Percentiles rank a stretch among this genome's conserved stretches.
These are phyloP conservation scores for Ophiosphaerella narmari DNA, from an alignment of 2,329 filamentous ascomycete species.

Conservation along the genomic window DNA sequence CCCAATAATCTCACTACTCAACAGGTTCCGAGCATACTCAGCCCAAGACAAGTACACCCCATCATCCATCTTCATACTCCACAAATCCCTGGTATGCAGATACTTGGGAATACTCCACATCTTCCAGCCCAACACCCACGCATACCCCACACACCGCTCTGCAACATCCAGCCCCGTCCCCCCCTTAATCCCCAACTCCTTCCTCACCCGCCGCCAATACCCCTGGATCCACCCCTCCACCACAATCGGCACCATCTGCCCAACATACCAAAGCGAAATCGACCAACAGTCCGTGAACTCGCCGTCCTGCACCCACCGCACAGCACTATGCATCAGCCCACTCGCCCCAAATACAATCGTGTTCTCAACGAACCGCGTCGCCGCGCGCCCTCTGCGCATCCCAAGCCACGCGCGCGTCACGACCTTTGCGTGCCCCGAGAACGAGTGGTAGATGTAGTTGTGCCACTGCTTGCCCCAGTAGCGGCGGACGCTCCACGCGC, in stretches of 20 bases:
- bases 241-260: conserved; percentile 23
- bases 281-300: conserved; percentile 13
- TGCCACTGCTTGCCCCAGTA: conserved; percentile 31
- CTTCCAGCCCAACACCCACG: conserved; percentile 22
- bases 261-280: conserved; percentile 18
- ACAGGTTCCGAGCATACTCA: too few relatives aligned
- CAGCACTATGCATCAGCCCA: conserved; percentile 19
- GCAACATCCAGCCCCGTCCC: not conserved
- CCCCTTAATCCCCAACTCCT: conserved; percentile 2
- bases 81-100: conserved; percentile 9
- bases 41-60: too few relatives aligned
- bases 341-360: conserved; percentile 19
- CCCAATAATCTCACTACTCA: too few relatives aligned
- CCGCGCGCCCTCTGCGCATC: not conserved
- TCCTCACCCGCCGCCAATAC: conserved; percentile 6
- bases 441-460: conserved; percentile 20
- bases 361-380: conserved; percentile 22
- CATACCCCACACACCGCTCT: conserved; percentile 18
- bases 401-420: conserved; percentile 16
- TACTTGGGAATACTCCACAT: conserved; percentile 24
- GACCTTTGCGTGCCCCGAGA: conserved; percentile 17
- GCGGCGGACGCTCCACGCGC: conserved; percentile 13
- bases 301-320: conserved; percentile 12
- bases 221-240: conserved; percentile 12
- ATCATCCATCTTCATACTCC: conserved; percentile 7